Percentiles rank a stretch among this genome's conserved stretches.
These are phyloP conservation scores for Leucosporidium yakuticum DNA, from an alignment of 768 basidiomycete species.

Conservation along the genomic window DNA sequence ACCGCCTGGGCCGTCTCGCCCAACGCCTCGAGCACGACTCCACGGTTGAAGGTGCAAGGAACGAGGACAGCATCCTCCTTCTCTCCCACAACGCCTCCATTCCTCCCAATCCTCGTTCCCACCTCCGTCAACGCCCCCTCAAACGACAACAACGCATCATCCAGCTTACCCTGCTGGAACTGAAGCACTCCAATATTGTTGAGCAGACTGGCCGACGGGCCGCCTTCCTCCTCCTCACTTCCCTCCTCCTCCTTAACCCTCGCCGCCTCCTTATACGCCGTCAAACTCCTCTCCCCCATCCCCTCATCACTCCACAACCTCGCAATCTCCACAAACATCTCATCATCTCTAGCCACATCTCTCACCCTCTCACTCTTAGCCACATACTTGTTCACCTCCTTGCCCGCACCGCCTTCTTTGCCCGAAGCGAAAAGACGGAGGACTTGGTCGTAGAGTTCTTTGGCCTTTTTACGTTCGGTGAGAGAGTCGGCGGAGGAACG, in stretches of 20 bases:
- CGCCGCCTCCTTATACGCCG: constrained; percentile 64
- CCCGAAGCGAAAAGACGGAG: constrained; percentile 55
- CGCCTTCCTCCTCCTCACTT: constrained; percentile 32
- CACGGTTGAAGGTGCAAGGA: constrained; percentile 83
- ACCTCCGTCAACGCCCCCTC: constrained; percentile 61
- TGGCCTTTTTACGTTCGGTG: constrained; percentile 65
- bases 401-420: not conserved
- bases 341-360: constrained; percentile 53
- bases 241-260: constrained; percentile 36
- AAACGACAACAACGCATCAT: constrained; percentile 60
- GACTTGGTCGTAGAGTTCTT: constrained; percentile 74
- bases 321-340: constrained; percentile 86
- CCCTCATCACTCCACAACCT: constrained; percentile 74
- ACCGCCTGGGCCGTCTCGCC: constrained; percentile 66
- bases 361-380: constrained; percentile 30
- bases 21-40: constrained; percentile 79
- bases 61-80: constrained; percentile 64
- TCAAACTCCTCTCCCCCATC: constrained; percentile 63
- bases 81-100: constrained; percentile 29
- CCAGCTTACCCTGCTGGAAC: constrained; percentile 45
- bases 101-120: constrained; percentile 50
- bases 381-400: not conserved
- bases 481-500: constrained; percentile 65
- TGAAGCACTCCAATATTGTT: constrained; percentile 40
- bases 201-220: constrained; percentile 30